Conservation (phyloP, 2,329 filamentous ascomycete genomes). For the Phyllosticta citrichinensis region DNA sequence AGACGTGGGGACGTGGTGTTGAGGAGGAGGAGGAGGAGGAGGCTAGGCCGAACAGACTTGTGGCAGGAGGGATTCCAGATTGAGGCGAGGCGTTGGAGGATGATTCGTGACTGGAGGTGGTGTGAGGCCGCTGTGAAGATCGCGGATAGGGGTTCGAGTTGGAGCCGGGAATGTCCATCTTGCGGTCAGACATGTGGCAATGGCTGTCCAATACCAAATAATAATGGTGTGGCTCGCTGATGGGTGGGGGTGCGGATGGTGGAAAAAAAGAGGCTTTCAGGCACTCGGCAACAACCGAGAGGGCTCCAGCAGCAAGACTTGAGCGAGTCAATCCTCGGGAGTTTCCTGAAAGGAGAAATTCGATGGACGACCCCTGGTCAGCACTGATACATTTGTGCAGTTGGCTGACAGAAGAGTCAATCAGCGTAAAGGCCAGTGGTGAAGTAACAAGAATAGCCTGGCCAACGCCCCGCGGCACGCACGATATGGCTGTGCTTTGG, state of each 20-base stretch:
- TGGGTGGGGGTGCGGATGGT: neutral
- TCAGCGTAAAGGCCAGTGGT: neutral
- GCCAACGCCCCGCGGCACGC: neutral
- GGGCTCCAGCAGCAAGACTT: constrained; percentile 3
- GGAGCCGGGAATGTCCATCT: constrained; percentile 15
- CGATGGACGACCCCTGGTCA: constrained; percentile 8
- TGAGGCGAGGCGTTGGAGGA: constrained; percentile 24
- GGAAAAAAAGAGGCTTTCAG: constrained; percentile 18
- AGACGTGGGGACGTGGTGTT: constrained; percentile 16
- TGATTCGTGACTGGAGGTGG: constrained; percentile 20
- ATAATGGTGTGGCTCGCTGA: neutral
- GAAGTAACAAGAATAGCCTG: constrained; percentile 5
- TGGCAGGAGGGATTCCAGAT: constrained; percentile 22
- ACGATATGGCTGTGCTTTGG: neutral
- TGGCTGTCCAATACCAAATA: neutral
- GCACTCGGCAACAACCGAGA: constrained; percentile 27
- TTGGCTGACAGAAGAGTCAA: neutral
- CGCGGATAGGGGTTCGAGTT: constrained; percentile 13
- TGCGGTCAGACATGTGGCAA: neutral
- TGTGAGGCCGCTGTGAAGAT: constrained; percentile 12
- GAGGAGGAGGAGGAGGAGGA: constrained; percentile 10
- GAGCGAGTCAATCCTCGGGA: constrained; percentile 1
- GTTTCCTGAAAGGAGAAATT: constrained; percentile 8
- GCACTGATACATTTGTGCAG: neutral
- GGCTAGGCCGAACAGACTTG: constrained; percentile 22